Evolutionary conservation across 2,329 filamentous ascomycete species (phyloP).

Genomic region (Cladosporium sp.): DNA sequence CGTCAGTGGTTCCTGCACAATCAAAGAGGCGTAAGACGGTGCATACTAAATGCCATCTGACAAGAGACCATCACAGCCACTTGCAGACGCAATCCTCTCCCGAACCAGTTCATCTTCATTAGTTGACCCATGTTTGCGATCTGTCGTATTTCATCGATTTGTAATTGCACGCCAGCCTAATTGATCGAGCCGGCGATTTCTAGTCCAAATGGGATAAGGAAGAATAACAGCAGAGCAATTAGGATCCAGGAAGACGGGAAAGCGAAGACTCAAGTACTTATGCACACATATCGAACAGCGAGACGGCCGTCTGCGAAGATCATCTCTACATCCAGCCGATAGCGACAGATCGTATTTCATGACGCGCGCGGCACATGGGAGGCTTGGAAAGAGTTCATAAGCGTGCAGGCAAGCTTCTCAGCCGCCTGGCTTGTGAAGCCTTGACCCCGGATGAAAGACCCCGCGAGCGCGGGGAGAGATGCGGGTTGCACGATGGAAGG

Average conservation of each 20-base stretch:
- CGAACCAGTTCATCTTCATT: slow-evolving; percentile 17
- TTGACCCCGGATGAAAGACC: not conserved
- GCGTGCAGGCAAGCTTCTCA: slow-evolving; percentile 2
- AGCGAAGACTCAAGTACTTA: no score
- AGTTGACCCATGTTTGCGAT: not conserved
- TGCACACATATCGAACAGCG: no score
- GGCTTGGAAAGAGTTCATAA: slow-evolving; percentile 4
- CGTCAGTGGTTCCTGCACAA: not conserved
- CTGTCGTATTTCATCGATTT: no score
- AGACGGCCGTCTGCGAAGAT: no score
- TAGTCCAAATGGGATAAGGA: no score
- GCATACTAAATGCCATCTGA: slow-evolving; percentile 23
- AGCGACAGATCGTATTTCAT: not conserved
- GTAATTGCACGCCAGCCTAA: no score
- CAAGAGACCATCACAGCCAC: slow-evolving; percentile 28
- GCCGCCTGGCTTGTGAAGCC: slow-evolving; percentile 1
- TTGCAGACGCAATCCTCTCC: slow-evolving; percentile 23
- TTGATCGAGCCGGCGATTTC: no score
- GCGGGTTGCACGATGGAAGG: not conserved
- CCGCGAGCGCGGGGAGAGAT: not conserved
- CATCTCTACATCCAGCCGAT: no score
- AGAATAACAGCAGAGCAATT: no score
- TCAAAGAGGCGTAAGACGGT: not conserved
- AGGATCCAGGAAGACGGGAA: no score
- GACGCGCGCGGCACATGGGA: not conserved